phyloP scores from a whole-genome alignment of 148 eudicot species.

The Camellia japonica region DNA sequence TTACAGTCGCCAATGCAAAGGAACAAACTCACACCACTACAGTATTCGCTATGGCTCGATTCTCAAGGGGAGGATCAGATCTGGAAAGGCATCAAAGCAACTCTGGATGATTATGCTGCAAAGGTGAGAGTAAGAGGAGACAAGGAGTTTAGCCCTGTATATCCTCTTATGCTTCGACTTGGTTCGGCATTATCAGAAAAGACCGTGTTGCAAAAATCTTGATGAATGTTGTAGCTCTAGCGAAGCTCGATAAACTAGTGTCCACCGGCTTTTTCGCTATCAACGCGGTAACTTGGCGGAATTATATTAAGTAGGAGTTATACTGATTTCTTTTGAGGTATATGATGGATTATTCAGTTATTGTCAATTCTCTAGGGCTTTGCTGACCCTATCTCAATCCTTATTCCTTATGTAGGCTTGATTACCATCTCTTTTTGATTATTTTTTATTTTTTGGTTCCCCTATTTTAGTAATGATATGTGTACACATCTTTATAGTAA shows the following conservation, averaged over 20 bases:
- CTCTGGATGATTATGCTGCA: constrained; percentile 83
- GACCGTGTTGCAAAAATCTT: constrained; percentile 18
- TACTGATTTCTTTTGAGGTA: no score
- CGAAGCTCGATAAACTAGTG: not conserved
- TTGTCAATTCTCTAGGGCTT: no score
- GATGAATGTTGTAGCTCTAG: not conserved
- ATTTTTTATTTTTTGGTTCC: no score
- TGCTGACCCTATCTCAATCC: no score
- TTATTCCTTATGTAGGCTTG: no score
- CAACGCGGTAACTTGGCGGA: no score
- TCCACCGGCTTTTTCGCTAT: no score
- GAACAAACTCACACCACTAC: constrained; percentile 71
- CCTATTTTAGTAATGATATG: no score
- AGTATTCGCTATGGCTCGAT: constrained; percentile 94
- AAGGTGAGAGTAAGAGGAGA: constrained; percentile 74
- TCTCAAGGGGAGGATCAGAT: constrained; percentile 97
- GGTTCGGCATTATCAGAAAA: constrained; percentile 69
- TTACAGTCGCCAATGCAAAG: constrained; percentile 88
- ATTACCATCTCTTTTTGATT: no score
- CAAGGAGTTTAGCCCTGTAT: constrained; percentile 82
- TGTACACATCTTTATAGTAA: no score
- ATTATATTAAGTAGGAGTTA: no score
- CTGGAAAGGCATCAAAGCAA: constrained; percentile 93
- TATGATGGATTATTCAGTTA: no score
- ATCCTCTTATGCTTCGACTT: constrained; percentile 78